These are phyloP conservation scores for Populus hybrid DNA, from an alignment of 441 rosid species.

Conservation along the genomic window DNA sequence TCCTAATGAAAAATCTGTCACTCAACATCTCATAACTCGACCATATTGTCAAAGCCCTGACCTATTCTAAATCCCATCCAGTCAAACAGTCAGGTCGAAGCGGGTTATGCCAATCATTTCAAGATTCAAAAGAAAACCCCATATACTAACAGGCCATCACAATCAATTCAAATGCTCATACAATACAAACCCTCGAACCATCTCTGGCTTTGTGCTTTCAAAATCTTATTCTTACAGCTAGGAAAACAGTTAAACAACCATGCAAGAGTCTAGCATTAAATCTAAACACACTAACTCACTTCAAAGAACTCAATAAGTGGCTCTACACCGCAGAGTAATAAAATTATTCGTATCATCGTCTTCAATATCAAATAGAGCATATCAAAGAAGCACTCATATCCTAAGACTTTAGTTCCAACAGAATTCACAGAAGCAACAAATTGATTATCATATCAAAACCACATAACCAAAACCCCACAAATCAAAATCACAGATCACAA, in stretches of 20 bases:
- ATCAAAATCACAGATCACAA: background rate
- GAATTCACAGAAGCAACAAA: background rate
- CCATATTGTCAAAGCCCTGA: background rate
- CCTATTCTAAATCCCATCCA: background rate
- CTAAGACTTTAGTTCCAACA: background rate
- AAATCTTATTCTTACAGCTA: background rate
- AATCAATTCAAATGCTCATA: no score
- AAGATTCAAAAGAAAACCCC: background rate
- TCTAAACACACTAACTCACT: background rate
- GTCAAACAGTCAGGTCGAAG: background rate
- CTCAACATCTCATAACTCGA: background rate
- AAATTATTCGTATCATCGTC: background rate
- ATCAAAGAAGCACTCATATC: background rate
- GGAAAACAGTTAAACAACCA: background rate
- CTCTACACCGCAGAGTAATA: background rate
- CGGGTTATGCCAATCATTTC: background rate
- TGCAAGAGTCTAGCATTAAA: background rate
- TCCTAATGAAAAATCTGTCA: background rate
- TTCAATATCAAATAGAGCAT: background rate
- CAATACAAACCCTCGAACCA: no score
- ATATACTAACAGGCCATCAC: background rate
- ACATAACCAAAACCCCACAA: background rate
- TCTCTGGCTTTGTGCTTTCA: background rate
- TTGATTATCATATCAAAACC: background rate
- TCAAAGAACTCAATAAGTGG: background rate